These are phyloP conservation scores for Phytophthora aleatoria DNA, from an alignment of 352 stramenopile species.

Conservation along the genomic window DNA sequence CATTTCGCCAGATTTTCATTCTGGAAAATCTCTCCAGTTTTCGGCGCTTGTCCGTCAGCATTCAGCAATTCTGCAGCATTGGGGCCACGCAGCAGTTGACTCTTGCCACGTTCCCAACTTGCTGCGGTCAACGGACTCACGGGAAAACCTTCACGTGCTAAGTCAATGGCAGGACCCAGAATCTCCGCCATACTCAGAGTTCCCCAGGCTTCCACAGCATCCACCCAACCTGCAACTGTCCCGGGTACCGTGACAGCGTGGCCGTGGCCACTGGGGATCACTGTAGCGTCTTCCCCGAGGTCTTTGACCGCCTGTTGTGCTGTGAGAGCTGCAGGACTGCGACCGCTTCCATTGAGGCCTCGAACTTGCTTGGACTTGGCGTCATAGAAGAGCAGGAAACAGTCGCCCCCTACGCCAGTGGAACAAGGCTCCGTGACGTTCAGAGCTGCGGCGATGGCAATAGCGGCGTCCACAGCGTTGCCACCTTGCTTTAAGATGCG, in stretches of 20 bases:
- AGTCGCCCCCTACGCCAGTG: constrained; percentile 91
- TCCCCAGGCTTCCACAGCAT: constrained; percentile 89
- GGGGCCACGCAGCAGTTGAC: constrained; percentile 62
- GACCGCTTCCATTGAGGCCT: constrained; percentile 93
- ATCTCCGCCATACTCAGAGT: constrained; percentile 84
- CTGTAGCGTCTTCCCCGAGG: constrained; percentile 34
- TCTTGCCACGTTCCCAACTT: constrained; percentile 81
- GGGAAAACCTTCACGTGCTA: constrained; percentile 94
- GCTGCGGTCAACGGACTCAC: constrained; percentile 89
- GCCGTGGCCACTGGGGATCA: constrained; percentile 59
- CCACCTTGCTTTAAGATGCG: constrained; percentile 89
- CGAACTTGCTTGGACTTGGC: constrained; percentile 79
- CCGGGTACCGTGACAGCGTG: constrained; percentile 91
- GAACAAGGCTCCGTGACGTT: constrained; percentile 77
- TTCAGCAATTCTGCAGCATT: constrained; percentile 59
- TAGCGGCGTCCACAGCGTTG: constrained; percentile 95
- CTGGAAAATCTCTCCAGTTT: constrained; percentile 79
- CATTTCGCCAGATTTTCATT: constrained; percentile 89
- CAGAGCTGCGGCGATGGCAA: constrained; percentile 60
- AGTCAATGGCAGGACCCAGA: constrained; percentile 87
- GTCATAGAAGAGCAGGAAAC: constrained; percentile 97
- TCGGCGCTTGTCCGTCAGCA: constrained; percentile 52
- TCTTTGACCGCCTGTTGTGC: constrained; percentile 67
- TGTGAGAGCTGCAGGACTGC: constrained; percentile 80
- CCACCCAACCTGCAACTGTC: constrained; percentile 92